Percentiles rank a stretch among this genome's conserved stretches.
Conservation (phyloP, 257 asterid species). For the Lavandula angustifolia region DNA sequence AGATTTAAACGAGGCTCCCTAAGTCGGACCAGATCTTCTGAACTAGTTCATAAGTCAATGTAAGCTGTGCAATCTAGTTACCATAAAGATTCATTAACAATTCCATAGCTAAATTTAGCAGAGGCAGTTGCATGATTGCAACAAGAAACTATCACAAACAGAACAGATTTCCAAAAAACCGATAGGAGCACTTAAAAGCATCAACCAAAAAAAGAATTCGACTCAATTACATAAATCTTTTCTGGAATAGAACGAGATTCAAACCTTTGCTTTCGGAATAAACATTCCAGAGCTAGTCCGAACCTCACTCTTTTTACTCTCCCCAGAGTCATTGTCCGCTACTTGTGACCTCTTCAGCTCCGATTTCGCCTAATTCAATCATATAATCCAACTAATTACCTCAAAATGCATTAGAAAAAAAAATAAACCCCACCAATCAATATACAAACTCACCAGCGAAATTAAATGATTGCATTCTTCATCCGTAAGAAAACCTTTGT, state of each 20-base stretch:
- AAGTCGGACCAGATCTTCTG: conserved; percentile 9
- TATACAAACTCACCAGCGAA: conserved; percentile 64
- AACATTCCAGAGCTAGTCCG: conserved; percentile 99
- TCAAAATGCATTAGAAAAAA: not conserved
- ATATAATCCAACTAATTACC: conserved; percentile 23
- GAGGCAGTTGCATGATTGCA: conserved; percentile 2
- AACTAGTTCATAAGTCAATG: not conserved
- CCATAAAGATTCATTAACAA: conserved; percentile 14
- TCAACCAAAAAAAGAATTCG: conserved; percentile 16
- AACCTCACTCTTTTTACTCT: conserved; percentile 72
- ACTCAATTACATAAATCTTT: conserved; percentile 3
- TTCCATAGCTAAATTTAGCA: conserved; percentile 14
- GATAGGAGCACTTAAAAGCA: conserved; percentile 8
- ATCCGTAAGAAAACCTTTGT: conserved; percentile 84
- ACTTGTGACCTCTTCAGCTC: conserved; percentile 92
- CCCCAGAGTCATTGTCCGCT: conserved; percentile 81
- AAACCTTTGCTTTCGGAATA: conserved; percentile 75
- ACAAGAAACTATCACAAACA: conserved; percentile 1
- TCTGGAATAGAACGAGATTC: conserved; percentile 22
- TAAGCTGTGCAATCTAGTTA: not conserved
- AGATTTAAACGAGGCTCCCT: not conserved
- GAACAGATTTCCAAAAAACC: conserved; percentile 9
- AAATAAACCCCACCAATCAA: not conserved
- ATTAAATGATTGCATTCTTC: conserved; percentile 89
- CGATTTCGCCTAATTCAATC: conserved; percentile 64